phyloP scores from a whole-genome alignment of 2,329 filamentous ascomycete species.

The Orbilia ellipsospora region DNA sequence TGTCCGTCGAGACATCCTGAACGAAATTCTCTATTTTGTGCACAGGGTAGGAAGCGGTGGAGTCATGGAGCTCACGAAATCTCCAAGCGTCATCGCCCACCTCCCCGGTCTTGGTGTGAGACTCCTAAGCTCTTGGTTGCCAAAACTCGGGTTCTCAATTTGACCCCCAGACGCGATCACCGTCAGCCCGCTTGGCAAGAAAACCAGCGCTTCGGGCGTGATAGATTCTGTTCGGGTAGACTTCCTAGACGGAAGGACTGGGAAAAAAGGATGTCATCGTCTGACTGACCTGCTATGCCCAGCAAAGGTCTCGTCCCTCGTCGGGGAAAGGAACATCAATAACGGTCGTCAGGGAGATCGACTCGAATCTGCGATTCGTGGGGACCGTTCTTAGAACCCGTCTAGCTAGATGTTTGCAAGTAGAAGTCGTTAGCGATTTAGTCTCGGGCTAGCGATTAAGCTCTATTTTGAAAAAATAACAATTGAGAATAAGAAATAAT shows the following conservation, averaged over 20 bases:
- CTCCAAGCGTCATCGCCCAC: conserved; percentile 31
- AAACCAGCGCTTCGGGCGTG: conserved; percentile 15
- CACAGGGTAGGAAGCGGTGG: neutral
- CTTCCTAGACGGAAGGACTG: conserved; percentile 17
- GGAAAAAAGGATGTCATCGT: neutral
- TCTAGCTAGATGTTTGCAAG: too few species aligned
- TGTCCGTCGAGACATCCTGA: conserved; percentile 28
- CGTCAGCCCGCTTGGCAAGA: conserved; percentile 33
- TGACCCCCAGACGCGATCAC: conserved; percentile 15
- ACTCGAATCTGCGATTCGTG: too few species aligned
- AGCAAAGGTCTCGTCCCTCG: neutral
- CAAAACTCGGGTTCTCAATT: conserved; percentile 4
- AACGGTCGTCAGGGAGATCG: too few species aligned
- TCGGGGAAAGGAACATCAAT: too few species aligned
- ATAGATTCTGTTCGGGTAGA: conserved; percentile 5
- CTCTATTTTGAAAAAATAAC: too few species aligned
- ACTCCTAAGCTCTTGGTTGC: neutral
- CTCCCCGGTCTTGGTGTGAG: neutral
- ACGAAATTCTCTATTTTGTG: conserved; percentile 15
- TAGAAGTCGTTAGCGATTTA: too few species aligned
- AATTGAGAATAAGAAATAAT: too few species aligned
- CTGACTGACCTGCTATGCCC: neutral
- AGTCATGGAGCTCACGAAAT: conserved; percentile 45
- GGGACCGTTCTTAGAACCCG: too few species aligned
- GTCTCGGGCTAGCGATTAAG: too few species aligned